Conservation (phyloP, 179 eudicot genomes). For the Spergularia azorica region DNA sequence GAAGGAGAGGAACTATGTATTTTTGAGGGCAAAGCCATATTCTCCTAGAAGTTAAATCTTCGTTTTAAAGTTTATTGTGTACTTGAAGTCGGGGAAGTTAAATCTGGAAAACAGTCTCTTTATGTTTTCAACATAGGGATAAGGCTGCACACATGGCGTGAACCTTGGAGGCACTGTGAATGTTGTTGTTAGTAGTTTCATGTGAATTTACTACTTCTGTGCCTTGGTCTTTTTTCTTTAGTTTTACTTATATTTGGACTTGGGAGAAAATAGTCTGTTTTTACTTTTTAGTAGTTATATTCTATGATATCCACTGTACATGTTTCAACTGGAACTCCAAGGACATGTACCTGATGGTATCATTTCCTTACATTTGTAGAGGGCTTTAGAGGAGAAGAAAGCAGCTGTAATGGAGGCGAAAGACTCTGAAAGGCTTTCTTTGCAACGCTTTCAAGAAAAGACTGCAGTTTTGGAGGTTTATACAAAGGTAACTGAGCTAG, state of each 20-base stretch:
- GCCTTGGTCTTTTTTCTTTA: neutral
- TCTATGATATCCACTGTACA: neutral
- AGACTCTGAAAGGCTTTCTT: constrained; percentile 64
- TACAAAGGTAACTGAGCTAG: constrained; percentile 56
- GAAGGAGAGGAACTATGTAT: no score
- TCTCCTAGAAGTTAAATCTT: no score
- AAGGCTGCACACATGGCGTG: no score
- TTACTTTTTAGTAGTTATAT: neutral
- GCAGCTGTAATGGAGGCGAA: constrained; percentile 61
- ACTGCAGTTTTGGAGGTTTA: constrained; percentile 64
- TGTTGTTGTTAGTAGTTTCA: neutral
- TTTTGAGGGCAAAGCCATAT: no score
- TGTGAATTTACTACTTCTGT: neutral
- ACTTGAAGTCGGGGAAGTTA: no score
- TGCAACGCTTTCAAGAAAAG: constrained; percentile 74
- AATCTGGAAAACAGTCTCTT: no score
- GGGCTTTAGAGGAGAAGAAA: constrained; percentile 87
- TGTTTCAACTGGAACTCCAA: neutral
- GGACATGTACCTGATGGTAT: constrained; percentile 5
- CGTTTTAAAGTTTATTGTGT: no score
- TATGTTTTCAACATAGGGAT: no score
- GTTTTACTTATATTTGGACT: neutral
- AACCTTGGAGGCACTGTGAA: no score
- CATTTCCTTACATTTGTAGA: constrained; percentile 37
- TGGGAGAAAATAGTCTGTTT: neutral